Percentiles rank a stretch among this genome's conserved stretches.
Evolutionary conservation across 345 rosid genomes (phyloP).

Genomic region (Raphanus raphanistrum): DNA sequence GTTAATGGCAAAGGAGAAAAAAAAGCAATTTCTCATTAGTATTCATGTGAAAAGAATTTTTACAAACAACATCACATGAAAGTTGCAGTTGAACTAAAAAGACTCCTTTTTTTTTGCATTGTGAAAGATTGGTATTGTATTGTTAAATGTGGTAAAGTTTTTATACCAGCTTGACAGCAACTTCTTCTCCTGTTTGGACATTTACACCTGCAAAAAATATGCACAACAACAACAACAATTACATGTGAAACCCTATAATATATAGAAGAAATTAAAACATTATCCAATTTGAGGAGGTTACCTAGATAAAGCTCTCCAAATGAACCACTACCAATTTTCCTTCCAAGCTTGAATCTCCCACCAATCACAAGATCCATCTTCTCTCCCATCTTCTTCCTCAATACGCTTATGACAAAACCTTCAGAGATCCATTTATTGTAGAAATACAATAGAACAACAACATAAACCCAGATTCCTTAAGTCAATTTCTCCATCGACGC

Average conservation of each 20-base stretch:
- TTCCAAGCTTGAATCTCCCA: conserved; percentile 79
- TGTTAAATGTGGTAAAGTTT: conserved; percentile 1
- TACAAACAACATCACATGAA: conserved; percentile 24
- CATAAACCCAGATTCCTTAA: not conserved
- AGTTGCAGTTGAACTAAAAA: conserved; percentile 7
- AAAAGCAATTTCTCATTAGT: conserved; percentile 6
- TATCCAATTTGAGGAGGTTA: not conserved
- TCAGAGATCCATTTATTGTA: not conserved
- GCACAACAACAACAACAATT: conserved; percentile 8
- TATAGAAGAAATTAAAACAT: not conserved
- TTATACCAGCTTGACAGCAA: conserved; percentile 80
- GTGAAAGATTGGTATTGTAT: not conserved
- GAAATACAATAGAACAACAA: not conserved
- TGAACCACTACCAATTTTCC: conserved; percentile 91
- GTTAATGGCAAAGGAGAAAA: not conserved
- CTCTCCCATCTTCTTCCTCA: conserved; percentile 7
- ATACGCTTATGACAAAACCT: not conserved
- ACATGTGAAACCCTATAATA: not conserved
- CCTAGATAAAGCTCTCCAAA: conserved; percentile 87
- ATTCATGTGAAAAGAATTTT: conserved; percentile 15
- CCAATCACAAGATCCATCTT: conserved; percentile 68
- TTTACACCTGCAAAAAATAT: conserved; percentile 58
- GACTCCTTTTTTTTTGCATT: not conserved
- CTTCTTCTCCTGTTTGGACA: conserved; percentile 86
- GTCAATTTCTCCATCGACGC: conserved; percentile 20